Conservation (phyloP, 257 asterid species). For the Fraxinus cuspidata region DNA sequence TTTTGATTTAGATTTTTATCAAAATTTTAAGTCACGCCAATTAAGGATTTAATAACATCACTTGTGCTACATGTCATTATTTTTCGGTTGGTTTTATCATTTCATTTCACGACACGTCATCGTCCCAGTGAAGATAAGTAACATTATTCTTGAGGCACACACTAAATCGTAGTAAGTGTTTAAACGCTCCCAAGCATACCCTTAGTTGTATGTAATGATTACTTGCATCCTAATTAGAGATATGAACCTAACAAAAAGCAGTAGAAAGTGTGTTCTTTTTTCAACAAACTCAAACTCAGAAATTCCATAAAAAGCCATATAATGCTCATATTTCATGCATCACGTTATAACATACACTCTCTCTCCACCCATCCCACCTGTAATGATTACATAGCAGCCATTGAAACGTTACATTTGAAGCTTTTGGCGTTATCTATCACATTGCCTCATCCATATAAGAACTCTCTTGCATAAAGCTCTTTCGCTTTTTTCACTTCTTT, state of each 20-base stretch:
- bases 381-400: constrained; percentile 19
- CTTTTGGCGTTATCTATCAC: constrained; percentile 32
- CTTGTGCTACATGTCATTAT: too few relatives aligned
- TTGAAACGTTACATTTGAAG: constrained; percentile 36
- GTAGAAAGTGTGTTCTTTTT: background rate
- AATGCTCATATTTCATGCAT: background rate
- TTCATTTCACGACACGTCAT: too few relatives aligned
- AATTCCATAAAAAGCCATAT: background rate
- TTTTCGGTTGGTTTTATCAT: too few relatives aligned
- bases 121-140: too few relatives aligned
- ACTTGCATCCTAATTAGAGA: background rate
- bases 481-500: constrained; percentile 39
- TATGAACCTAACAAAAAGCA: constrained; percentile 18
- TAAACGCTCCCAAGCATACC: too few relatives aligned
- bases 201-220: constrained; percentile 15
- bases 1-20: too few relatives aligned
- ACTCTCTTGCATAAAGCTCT: constrained; percentile 21
- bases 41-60: too few relatives aligned
- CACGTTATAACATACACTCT: background rate
- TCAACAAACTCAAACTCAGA: background rate
- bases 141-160: too few relatives aligned
- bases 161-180: too few relatives aligned
- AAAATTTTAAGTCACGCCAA: too few relatives aligned
- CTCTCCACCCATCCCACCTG: background rate
- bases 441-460: constrained; percentile 29